A percentile compares a stretch with the other conserved stretches of the same genome.
Evolutionary conservation across 257 asterid genomes (phyloP).

Genomic region (Dorcoceras hygrometricum): DNA sequence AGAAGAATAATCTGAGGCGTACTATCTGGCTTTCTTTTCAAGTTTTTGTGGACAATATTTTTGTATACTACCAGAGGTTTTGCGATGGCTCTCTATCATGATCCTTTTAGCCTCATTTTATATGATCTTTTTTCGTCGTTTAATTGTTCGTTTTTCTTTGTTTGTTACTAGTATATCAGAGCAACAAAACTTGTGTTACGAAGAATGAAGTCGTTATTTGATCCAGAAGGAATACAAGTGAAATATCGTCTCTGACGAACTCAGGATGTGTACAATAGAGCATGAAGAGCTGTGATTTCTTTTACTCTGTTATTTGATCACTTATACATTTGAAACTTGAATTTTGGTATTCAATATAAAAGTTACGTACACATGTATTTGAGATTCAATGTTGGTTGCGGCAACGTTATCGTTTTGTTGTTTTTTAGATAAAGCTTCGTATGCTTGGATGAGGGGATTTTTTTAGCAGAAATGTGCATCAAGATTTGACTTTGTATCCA

Average conservation of each 20-base stretch:
- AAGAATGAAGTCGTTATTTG: slow-evolving; percentile 3
- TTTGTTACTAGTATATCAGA: slow-evolving; percentile 11
- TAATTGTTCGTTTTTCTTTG: slow-evolving; percentile 9
- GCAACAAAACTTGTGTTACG: slow-evolving; percentile 15
- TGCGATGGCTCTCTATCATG: slow-evolving; percentile 19
- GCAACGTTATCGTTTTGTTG: not conserved
- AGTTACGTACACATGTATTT: slow-evolving; percentile 11
- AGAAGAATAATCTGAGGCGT: slow-evolving; percentile 45
- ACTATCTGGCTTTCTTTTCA: slow-evolving; percentile 20
- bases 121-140: not conserved
- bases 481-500: not conserved
- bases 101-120: slow-evolving; percentile 1
- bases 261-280: slow-evolving; percentile 14
- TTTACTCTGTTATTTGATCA: not conserved
- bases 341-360: not conserved
- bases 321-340: not conserved
- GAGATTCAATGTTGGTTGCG: slow-evolving; percentile 2
- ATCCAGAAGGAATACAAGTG: slow-evolving; percentile 2
- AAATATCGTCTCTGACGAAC: too few species aligned
- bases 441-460: not conserved
- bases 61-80: slow-evolving; percentile 24
- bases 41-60: slow-evolving; percentile 1
- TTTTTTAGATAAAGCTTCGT: not conserved
- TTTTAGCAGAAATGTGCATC: not conserved
- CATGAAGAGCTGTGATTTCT: not conserved